Percentiles rank a stretch among this genome's conserved stretches.
These are phyloP conservation scores for Cudoniella acicularis DNA, from an alignment of 495 filamentous ascomycete genomes.

Conservation along the genomic window DNA sequence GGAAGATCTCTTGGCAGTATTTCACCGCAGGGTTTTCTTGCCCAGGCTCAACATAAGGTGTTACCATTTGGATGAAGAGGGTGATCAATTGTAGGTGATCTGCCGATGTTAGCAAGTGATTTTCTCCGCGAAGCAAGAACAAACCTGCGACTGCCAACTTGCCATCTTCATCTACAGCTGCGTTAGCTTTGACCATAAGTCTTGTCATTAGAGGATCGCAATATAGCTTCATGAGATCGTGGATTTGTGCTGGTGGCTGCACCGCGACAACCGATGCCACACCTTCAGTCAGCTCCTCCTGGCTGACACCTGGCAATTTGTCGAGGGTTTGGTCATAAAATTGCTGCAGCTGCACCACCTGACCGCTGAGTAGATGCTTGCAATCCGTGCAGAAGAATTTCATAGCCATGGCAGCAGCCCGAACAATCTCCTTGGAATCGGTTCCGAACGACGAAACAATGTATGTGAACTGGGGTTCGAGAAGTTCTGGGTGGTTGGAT, in stretches of 20 bases:
- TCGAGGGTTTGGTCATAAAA: constrained; percentile 90
- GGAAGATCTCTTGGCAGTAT: constrained; percentile 92
- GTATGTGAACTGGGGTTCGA: constrained; percentile 89
- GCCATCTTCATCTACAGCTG: constrained; percentile 72
- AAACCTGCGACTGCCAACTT: constrained; percentile 80
- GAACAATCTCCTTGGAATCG: constrained; percentile 77
- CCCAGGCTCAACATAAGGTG: constrained; percentile 67
- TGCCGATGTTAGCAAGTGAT: constrained; percentile 31
- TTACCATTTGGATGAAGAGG: constrained; percentile 76
- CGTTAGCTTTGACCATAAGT: constrained; percentile 81
- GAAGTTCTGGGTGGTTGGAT: constrained; percentile 82
- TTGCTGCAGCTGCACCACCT: constrained; percentile 76
- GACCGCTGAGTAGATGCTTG: constrained; percentile 73
- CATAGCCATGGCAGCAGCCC: constrained; percentile 88
- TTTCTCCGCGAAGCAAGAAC: constrained; percentile 6
- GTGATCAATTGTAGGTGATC: constrained; percentile 92
- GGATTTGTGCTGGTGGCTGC: constrained; percentile 75
- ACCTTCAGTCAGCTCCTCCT: constrained; percentile 94
- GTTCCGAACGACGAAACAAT: constrained; percentile 89
- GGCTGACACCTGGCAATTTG: constrained; percentile 75
- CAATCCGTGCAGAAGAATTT: constrained; percentile 97
- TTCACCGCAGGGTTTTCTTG: constrained; percentile 87
- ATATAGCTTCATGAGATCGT: constrained; percentile 82
- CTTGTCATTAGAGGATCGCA: constrained; percentile 88
- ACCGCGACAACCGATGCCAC: constrained; percentile 86